A percentile compares a stretch with the other conserved stretches of the same genome.
Evolutionary conservation across 2,329 filamentous ascomycete species (phyloP).

Genomic region (Colletotrichum australisinense): DNA sequence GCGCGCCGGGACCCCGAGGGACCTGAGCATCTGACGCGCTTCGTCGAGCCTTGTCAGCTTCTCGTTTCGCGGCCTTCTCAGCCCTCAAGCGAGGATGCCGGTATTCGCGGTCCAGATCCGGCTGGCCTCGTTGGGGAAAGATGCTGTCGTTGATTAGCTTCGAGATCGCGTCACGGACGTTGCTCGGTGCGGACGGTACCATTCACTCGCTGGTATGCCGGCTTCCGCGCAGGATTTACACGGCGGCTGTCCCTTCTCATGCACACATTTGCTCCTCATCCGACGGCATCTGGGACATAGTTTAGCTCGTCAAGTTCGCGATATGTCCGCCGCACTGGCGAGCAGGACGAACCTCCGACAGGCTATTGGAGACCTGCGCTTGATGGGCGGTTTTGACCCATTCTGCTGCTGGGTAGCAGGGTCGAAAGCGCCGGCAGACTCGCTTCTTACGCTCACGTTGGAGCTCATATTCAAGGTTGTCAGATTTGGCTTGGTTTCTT

Average conservation of each 20-base stretch:
- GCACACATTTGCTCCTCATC: conserved; percentile 67
- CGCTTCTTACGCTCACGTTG: conserved; percentile 25
- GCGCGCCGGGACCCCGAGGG: conserved; percentile 23
- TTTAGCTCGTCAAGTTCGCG: conserved; percentile 22
- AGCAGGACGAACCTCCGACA: conserved; percentile 59
- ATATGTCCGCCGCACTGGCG: conserved; percentile 1
- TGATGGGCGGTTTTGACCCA: conserved; percentile 46
- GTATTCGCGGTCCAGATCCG: conserved; percentile 65
- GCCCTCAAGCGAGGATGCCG: conserved; percentile 64
- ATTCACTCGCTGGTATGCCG: conserved; percentile 60
- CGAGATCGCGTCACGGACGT: not conserved
- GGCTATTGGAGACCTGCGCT: conserved; percentile 63
- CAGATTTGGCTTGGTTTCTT: conserved; percentile 31
- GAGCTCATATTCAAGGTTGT: conserved; percentile 23
- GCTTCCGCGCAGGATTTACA: conserved; percentile 64
- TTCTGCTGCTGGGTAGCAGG: conserved; percentile 7
- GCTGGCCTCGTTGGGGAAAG: conserved; percentile 64
- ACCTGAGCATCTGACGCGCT: conserved; percentile 45
- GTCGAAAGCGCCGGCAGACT: conserved; percentile 13
- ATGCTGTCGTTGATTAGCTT: conserved; percentile 48
- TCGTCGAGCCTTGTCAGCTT: conserved; percentile 49
- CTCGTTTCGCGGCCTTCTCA: conserved; percentile 56
- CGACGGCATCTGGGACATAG: conserved; percentile 60
- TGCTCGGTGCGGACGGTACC: conserved; percentile 48
- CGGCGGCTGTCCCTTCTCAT: conserved; percentile 59